Conservation (phyloP, 2,329 filamentous ascomycete genomes). For the Albifimbria verrucaria region DNA sequence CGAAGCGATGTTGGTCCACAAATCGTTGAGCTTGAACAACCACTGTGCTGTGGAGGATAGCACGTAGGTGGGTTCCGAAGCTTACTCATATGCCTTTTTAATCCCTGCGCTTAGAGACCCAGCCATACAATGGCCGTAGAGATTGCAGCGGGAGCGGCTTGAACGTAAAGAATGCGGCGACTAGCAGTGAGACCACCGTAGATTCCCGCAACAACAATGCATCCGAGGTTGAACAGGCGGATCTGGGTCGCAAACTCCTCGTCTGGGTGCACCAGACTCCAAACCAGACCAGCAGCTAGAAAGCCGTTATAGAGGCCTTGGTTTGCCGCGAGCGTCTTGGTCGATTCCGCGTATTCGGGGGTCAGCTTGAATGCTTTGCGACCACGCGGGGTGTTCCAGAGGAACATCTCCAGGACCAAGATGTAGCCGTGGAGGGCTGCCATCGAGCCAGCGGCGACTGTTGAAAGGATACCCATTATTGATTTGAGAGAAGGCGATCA, state of each 20-base stretch:
- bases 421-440: slow-evolving; percentile 46
- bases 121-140: slow-evolving; percentile 25
- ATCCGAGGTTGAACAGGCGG: slow-evolving; percentile 44
- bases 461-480: slow-evolving; percentile 30
- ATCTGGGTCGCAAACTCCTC: slow-evolving; percentile 39
- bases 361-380: slow-evolving; percentile 41
- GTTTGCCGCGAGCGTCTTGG: slow-evolving; percentile 43
- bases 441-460: slow-evolving; percentile 33
- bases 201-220: slow-evolving; percentile 40
- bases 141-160: slow-evolving; percentile 29
- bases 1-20: too few relatives aligned
- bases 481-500: background rate
- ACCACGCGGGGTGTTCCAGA: slow-evolving; percentile 45
- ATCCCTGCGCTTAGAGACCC: slow-evolving; percentile 18
- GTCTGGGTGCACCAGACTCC: slow-evolving; percentile 44
- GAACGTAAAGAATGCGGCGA: slow-evolving; percentile 39
- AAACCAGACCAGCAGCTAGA: slow-evolving; percentile 44
- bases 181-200: slow-evolving; percentile 41
- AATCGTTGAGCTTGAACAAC: too few relatives aligned
- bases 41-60: too few relatives aligned
- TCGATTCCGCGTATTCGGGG: slow-evolving; percentile 42
- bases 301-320: slow-evolving; percentile 53
- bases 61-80: too few relatives aligned
- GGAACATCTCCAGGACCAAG: slow-evolving; percentile 45
- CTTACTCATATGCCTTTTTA: too few relatives aligned